Conservation (phyloP, 768 basidiomycete genomes). For the Mycena amicta region DNA sequence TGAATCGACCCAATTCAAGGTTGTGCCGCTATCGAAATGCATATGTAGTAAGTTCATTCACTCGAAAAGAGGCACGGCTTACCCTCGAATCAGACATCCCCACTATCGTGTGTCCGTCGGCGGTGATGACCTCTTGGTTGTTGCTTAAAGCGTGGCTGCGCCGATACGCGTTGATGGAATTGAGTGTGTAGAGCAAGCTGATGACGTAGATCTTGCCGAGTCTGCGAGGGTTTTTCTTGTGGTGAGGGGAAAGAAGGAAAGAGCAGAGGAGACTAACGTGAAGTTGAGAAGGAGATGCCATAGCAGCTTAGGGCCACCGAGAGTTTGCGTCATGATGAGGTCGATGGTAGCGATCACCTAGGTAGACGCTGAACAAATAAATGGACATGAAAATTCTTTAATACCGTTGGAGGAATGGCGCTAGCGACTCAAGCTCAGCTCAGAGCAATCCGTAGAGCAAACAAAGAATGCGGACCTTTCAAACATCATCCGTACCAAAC, state of each 20-base stretch:
- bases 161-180: slow-evolving; percentile 14
- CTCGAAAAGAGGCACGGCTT: background rate
- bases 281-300: slow-evolving; percentile 13
- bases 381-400: background rate
- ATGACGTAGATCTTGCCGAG: slow-evolving; percentile 9
- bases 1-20: background rate
- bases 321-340: slow-evolving; percentile 11
- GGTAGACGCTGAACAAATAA: background rate
- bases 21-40: background rate
- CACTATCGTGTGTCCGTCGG: background rate
- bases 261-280: background rate
- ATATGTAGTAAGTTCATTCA: background rate
- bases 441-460: too few relatives aligned
- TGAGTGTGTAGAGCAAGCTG: slow-evolving; percentile 14
- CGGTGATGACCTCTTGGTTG: background rate
- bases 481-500: slow-evolving; percentile 6
- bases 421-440: too few relatives aligned
- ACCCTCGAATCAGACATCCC: background rate
- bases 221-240: background rate
- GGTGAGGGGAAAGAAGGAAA: background rate
- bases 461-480: background rate
- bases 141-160: background rate
- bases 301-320: background rate
- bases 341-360: slow-evolving; percentile 7
- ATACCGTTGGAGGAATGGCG: background rate